A percentile compares a stretch with the other conserved stretches of the same genome.
Conservation (phyloP, 306 rosid species). For the Quercus robur region DNA sequence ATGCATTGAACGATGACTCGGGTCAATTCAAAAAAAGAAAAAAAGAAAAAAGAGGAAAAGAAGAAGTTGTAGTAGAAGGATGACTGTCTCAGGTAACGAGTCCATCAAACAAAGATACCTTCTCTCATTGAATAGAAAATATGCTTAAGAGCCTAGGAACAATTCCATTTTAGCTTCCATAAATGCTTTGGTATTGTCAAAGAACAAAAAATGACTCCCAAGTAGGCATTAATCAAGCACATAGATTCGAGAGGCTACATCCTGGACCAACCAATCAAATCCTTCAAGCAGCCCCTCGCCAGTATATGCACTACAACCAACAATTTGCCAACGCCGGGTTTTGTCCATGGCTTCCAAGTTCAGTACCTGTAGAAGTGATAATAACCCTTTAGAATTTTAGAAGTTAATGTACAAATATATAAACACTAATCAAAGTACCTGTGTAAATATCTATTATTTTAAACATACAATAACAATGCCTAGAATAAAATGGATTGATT, state of each 20-base stretch:
- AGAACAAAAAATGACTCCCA: background rate
- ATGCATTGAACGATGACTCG: background rate
- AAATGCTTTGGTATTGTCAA: background rate
- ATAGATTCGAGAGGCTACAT: slow-evolving; percentile 80
- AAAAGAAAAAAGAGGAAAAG: too few relatives aligned
- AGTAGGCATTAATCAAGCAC: slow-evolving; percentile 41
- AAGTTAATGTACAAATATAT: too few relatives aligned
- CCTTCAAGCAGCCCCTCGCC: slow-evolving; percentile 83
- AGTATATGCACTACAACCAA: slow-evolving; percentile 76
- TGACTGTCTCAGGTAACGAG: too few relatives aligned
- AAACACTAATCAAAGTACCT: too few relatives aligned
- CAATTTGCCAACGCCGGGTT: slow-evolving; percentile 74
- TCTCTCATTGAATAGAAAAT: background rate
- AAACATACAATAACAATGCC: too few relatives aligned
- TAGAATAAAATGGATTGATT: background rate
- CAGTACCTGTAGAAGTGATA: slow-evolving; percentile 42
- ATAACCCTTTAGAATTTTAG: background rate
- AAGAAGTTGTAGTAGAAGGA: too few relatives aligned
- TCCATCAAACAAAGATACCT: background rate
- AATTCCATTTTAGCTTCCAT: background rate
- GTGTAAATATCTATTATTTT: too few relatives aligned
- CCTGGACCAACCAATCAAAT: slow-evolving; percentile 87
- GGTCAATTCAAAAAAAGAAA: background rate
- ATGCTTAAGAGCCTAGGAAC: background rate
- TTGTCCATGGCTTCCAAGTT: slow-evolving; percentile 80